Base-by-base conservation (phyloP, 495 filamentous ascomycete genomes). In the Penicillium roqueforti region DNA sequence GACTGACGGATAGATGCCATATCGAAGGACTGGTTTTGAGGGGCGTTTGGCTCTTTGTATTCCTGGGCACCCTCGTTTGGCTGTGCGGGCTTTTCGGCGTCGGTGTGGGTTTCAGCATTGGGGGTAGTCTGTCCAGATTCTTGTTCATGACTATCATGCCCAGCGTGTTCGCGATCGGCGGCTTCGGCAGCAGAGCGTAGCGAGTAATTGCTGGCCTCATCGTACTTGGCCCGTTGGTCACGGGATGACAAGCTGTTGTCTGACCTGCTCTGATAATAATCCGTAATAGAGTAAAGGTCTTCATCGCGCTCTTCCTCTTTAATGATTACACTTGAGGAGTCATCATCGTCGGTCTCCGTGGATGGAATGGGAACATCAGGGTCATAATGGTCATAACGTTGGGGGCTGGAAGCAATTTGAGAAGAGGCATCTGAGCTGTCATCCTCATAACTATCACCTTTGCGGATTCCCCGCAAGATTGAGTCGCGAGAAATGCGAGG, bases 401-500 rank as follows among this genome's bases (percentile, higher is more conserved):
- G 72, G 20, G 79, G 74, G 55, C 80, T 82, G 1, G 79, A 76
- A 5, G 70, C 71, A 0, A 80, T 68, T 7, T 85, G 82, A 1
- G 80, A 83, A 49, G 82, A 85, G 49, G 78, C 79, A 40, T 83
- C 83, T 9, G 48, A 64, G 52, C 83, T 79, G n/a, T 83, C 82
- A 43, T 89, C 85, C 34, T 73, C 69, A 13, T 68, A 75, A 51
- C 68, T 67, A 44, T 84, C 80, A 45, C 85, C 82, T 38, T 87
- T 86, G 59, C 92, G 91, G 20, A 97, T 85, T 52, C 91, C 91
- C 14, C 90, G 83, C 44, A 96, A 72, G 52, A 97, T 97, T 0
- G 91, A 95, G 63, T 97, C 93, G 19, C 93, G 81, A 31, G 93
- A 97, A 62, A 96, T 92, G 25, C 85, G 86, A 13, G 88, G 88